Evolutionary conservation across 2,329 filamentous ascomycete species (phyloP), one percentile per base, ranked within the genome.

Genomic region (Sporothrix sp.): DNA sequence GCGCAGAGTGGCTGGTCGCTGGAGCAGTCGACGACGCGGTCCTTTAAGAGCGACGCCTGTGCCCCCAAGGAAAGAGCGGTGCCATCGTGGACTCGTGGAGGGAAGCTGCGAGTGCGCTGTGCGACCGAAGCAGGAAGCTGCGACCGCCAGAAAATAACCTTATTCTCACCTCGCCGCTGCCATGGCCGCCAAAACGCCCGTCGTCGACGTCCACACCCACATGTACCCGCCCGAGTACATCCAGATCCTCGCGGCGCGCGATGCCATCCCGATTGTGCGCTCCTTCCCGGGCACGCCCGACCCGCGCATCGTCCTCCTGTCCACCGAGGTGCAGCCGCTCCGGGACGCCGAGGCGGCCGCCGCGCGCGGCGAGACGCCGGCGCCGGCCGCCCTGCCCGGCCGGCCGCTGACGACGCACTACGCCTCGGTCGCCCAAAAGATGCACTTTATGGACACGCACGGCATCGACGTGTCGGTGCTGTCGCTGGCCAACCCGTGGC

Each of bases 401-500:
- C 81, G 90, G 3, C 89, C 90, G 3, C 79, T 96, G 38, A 91
- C 88, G 20, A 73, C 80, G 1, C 86, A 90, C 60, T 96, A 91
- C 72, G 87, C 83, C 55, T 86, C 87, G 39, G 82, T 95, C 52
- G 69, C 73, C 14, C 75, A 87, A 59, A 96, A 95, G 62, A 74
- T 95, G 13, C 74, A 79, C 44, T 95, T 96, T 69, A 96, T 96
- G 90, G 76, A 88, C 64, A 78, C 74, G 14, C 90, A 96, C 68
- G 71, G 71, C 48, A 95, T 96, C 63, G 78, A 85, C 65, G 81
- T 84, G 56, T 93, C 86, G 1, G 85, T 95, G 46, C 81, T 96
- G 56, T 93, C 87, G 1, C 79, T 95, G 20, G 90, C 90, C 13
- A 96, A 96, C 62, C 90, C 90, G 0, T 96, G 90, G 90, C 76